Conservation (phyloP, 306 rosid genomes). For the Ziziphus jujuba region DNA sequence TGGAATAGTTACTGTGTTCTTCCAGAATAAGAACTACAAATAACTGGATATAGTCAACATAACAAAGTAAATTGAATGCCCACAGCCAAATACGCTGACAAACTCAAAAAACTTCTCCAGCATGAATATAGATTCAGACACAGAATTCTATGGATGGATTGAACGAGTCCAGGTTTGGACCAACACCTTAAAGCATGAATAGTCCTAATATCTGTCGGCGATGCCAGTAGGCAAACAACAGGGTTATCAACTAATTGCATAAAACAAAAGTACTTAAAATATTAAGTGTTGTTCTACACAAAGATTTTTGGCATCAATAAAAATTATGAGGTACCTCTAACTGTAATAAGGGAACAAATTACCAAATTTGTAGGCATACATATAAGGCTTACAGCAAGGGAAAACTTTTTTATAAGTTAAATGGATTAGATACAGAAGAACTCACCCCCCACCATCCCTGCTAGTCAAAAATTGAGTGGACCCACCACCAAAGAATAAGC, state of each 20-base stretch:
- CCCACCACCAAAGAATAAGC: constrained; percentile 96
- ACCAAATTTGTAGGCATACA: neutral
- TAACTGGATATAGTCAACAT: too few species aligned
- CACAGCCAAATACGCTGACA: too few species aligned
- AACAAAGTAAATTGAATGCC: too few species aligned
- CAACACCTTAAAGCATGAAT: too few species aligned
- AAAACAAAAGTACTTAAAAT: neutral
- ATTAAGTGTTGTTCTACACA: neutral
- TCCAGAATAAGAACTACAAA: too few species aligned
- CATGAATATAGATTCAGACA: too few species aligned
- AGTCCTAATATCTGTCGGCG: too few species aligned
- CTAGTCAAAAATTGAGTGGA: constrained; percentile 75
- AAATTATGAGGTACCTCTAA: neutral
- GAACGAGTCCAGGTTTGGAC: too few species aligned
- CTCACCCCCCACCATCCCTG: constrained; percentile 73
- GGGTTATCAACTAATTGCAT: too few species aligned
- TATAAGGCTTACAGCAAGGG: neutral
- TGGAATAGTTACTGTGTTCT: neutral
- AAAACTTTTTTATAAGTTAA: neutral
- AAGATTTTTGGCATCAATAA: neutral
- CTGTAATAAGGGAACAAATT: neutral
- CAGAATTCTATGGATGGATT: too few species aligned
- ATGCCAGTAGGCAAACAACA: too few species aligned
- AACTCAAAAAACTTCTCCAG: too few species aligned
- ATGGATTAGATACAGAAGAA: constrained; percentile 5